These are phyloP conservation scores for Amaranthus cruentus DNA, from an alignment of 148 eudicot species.

Conservation along the genomic window DNA sequence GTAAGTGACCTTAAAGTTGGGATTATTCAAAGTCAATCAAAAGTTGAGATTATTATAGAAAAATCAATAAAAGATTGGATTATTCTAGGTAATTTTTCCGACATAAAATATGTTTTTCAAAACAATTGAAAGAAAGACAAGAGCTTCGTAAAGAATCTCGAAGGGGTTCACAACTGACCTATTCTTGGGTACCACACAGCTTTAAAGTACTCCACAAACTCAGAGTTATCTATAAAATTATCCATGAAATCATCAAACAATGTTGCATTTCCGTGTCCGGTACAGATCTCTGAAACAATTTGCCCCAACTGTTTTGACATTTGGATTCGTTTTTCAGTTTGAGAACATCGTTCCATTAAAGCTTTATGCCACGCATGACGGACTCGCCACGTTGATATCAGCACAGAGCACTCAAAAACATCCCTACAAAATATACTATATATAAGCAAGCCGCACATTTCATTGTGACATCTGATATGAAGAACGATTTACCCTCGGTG, in stretches of 20 bases:
- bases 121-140: neutral
- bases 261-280: constrained; percentile 40
- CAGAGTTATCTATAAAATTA: constrained; percentile 49
- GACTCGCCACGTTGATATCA: constrained; percentile 88
- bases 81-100: no score
- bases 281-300: constrained; percentile 51
- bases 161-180: constrained; percentile 40
- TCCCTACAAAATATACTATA: constrained; percentile 53
- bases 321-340: constrained; percentile 45
- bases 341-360: constrained; percentile 65
- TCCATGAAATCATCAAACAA: constrained; percentile 56
- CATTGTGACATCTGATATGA: neutral
- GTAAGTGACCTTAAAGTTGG: no score
- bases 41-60: no score
- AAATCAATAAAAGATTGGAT: no score
- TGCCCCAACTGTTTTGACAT: constrained; percentile 59
- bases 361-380: constrained; percentile 97
- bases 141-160: neutral
- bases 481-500: neutral
- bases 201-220: constrained; percentile 80
- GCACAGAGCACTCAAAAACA: constrained; percentile 80
- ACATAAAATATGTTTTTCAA: neutral
- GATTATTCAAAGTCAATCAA: no score
- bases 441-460: neutral
- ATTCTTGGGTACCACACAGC: constrained; percentile 87